Conservation (phyloP, 495 filamentous ascomycete genomes). For the Cenococcum geophilum region DNA sequence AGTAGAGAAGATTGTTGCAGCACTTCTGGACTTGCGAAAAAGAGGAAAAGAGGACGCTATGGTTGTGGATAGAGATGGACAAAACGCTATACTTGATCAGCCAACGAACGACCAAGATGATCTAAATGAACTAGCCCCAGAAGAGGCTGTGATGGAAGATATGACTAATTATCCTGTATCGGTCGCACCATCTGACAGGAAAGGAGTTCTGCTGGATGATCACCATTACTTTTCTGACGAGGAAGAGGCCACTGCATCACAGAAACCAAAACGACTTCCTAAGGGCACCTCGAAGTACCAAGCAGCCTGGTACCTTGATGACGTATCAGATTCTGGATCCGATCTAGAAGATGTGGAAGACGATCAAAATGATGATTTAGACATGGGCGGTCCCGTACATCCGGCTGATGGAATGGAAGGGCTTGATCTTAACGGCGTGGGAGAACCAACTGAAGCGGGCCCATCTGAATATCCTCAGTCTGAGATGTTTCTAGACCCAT, state of each 20-base stretch:
- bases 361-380: slow-evolving; percentile 47
- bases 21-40: slow-evolving; percentile 50
- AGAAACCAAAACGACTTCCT: slow-evolving; percentile 67
- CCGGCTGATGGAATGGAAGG: slow-evolving; percentile 68
- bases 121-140: slow-evolving; percentile 75
- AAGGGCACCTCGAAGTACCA: slow-evolving; percentile 92
- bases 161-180: slow-evolving; percentile 52
- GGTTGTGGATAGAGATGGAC: slow-evolving; percentile 53
- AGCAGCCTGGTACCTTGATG: slow-evolving; percentile 83
- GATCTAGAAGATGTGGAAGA: slow-evolving; percentile 63
- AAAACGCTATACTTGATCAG: slow-evolving; percentile 53
- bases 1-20: slow-evolving; percentile 76
- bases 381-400: slow-evolving; percentile 40
- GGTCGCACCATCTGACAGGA: slow-evolving; percentile 52
- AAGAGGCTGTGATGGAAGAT: slow-evolving; percentile 70
- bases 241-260: slow-evolving; percentile 52
- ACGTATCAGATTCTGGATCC: slow-evolving; percentile 80
- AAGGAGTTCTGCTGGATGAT: slow-evolving; percentile 87
- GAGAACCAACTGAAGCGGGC: slow-evolving; percentile 61
- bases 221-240: slow-evolving; percentile 98
- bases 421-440: slow-evolving; percentile 35
- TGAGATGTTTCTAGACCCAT: slow-evolving; percentile 82
- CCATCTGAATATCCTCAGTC: slow-evolving; percentile 84
- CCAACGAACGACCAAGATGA: slow-evolving; percentile 77
- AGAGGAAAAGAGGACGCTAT: slow-evolving; percentile 62